A percentile compares a stretch with the other conserved stretches of the same genome.
These are phyloP conservation scores for Boechera retrofracta DNA, from an alignment of 345 rosid genomes.

Conservation along the genomic window DNA sequence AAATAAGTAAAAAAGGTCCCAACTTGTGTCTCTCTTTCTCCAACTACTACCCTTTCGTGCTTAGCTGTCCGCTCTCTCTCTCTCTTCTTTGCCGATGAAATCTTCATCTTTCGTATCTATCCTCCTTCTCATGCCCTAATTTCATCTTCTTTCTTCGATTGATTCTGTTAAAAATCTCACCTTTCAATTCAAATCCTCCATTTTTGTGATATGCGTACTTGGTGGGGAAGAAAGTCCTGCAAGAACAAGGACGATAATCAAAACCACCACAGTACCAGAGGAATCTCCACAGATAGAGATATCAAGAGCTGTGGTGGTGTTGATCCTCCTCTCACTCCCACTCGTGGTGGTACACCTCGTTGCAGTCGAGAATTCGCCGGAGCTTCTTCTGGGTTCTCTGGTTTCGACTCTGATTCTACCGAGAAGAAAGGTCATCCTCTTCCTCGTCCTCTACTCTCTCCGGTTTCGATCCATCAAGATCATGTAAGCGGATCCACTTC, in stretches of 20 bases:
- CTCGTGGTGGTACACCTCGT: conserved; percentile 58
- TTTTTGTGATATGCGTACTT: conserved; percentile 63
- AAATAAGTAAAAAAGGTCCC: conserved; percentile 8
- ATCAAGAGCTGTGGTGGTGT: conserved; percentile 52
- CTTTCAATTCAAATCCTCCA: not conserved
- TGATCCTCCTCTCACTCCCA: conserved; percentile 31
- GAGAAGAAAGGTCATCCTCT: conserved; percentile 73
- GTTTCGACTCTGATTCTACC: conserved; percentile 71
- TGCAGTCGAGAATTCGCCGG: conserved; percentile 59
- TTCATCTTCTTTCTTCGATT: conserved; percentile 6
- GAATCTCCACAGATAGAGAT: conserved; percentile 32
- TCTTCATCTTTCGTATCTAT: conserved; percentile 40
- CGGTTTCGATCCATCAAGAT: conserved; percentile 49
- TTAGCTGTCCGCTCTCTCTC: conserved; percentile 42
- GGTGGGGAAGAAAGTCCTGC: conserved; percentile 72
- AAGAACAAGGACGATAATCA: conserved; percentile 61
- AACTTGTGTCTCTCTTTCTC: conserved; percentile 31
- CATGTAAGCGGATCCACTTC: conserved; percentile 52
- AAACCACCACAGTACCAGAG: conserved; percentile 30
- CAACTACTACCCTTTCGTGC: conserved; percentile 39
- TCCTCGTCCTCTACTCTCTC: conserved; percentile 62
- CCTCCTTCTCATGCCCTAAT: conserved; percentile 36
- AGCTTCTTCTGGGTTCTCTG: conserved; percentile 63
- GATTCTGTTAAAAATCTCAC: conserved; percentile 17
- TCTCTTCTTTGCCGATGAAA: conserved; percentile 18